Evolutionary conservation across 345 rosid species (phyloP).

Genomic region (Salix purpurea): DNA sequence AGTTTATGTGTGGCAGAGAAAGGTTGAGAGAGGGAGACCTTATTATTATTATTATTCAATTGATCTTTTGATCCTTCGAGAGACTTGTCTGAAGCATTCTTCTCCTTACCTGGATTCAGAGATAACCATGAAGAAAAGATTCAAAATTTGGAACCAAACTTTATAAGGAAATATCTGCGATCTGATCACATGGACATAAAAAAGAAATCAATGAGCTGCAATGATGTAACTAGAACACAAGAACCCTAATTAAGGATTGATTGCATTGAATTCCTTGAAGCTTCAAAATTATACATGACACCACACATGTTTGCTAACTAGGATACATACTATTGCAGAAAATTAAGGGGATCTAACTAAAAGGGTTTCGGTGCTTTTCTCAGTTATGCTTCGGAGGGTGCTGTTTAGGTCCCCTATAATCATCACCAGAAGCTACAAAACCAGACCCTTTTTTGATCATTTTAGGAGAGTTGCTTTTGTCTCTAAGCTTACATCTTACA

Average conservation of each 20-base stretch:
- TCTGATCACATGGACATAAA: background rate
- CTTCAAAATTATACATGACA: conserved; percentile 10
- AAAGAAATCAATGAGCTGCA: background rate
- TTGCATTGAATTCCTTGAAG: conserved; percentile 8
- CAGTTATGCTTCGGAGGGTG: conserved; percentile 47
- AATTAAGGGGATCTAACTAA: conserved; percentile 5
- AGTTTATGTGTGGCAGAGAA: background rate
- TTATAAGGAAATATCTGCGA: background rate
- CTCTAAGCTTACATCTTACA: conserved; percentile 14
- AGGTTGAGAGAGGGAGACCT: conserved; percentile 7
- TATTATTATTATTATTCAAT: background rate
- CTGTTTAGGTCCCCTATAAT: conserved; percentile 38
- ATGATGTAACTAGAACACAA: background rate
- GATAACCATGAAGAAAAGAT: background rate
- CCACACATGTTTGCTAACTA: conserved; percentile 3
- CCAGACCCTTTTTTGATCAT: conserved; percentile 16
- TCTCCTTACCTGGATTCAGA: conserved; percentile 9
- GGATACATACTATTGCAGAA: background rate
- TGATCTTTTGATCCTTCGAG: conserved; percentile 4
- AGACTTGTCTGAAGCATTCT: background rate
- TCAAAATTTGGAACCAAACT: background rate
- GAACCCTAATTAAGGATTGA: background rate
- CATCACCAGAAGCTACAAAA: conserved; percentile 38
- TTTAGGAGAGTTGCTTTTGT: conserved; percentile 6
- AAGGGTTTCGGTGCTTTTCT: conserved; percentile 7